Evolutionary conservation across 2,329 filamentous ascomycete genomes (phyloP).

Genomic region (Diaporthe citriasiana): DNA sequence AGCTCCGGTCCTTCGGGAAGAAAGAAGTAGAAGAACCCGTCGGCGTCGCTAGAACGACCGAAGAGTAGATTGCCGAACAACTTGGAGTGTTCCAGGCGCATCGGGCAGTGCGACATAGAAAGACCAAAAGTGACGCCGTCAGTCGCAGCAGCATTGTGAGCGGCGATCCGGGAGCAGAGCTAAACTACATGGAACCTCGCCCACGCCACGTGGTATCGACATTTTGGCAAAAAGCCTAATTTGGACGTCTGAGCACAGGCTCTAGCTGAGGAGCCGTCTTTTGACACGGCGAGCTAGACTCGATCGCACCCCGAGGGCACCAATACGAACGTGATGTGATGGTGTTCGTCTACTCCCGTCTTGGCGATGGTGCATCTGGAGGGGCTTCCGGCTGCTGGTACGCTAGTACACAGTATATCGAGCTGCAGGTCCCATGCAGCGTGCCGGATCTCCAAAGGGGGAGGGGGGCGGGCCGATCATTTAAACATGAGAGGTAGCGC

Average conservation of each 20-base stretch:
- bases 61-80: not conserved
- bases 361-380: constrained; percentile 25
- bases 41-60: not conserved
- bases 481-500: constrained; percentile 26
- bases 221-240: constrained; percentile 11
- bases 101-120: constrained; percentile 3
- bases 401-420: constrained; percentile 3
- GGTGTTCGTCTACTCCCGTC: constrained; percentile 10
- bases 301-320: constrained; percentile 8
- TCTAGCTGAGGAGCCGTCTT: constrained; percentile 21
- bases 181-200: constrained; percentile 18
- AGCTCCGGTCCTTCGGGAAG: not conserved
- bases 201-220: not conserved
- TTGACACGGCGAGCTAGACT: constrained; percentile 27
- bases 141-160: not conserved
- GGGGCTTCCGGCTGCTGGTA: not conserved
- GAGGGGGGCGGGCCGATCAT: too few relatives aligned
- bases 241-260: constrained; percentile 9
- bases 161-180: constrained; percentile 23
- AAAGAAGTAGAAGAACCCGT: not conserved
- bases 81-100: not conserved
- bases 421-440: constrained; percentile 25
- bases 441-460: constrained; percentile 17
- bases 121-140: constrained; percentile 11
- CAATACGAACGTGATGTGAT: constrained; percentile 25